Percentiles rank a stretch among this genome's conserved stretches.
Evolutionary conservation across 495 filamentous ascomycete species (phyloP).

Genomic region (Parathielavia appendiculata): DNA sequence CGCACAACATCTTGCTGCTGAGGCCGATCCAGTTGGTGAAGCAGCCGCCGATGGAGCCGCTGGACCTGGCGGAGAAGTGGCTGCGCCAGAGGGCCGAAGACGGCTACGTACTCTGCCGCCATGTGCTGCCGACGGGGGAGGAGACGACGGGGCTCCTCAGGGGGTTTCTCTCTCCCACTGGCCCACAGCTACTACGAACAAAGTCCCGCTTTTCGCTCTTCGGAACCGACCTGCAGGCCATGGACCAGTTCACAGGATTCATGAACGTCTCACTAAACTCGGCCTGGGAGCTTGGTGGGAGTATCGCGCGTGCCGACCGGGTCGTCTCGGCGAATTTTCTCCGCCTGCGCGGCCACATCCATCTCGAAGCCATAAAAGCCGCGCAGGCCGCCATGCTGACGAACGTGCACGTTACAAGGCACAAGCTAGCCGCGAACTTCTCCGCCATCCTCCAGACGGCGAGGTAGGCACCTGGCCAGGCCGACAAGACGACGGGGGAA

Average conservation of each 20-base stretch:
- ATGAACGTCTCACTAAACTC: constrained; percentile 47
- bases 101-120: too few relatives aligned
- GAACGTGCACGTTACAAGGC: too few relatives aligned
- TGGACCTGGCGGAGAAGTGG: too few relatives aligned
- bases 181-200: constrained; percentile 19
- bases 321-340: constrained; percentile 27
- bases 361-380: constrained; percentile 1
- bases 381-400: background rate
- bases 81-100: background rate
- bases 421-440: too few relatives aligned
- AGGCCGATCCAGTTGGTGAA: too few relatives aligned
- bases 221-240: constrained; percentile 38
- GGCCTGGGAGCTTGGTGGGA: constrained; percentile 46
- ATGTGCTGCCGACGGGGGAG: constrained; percentile 43
- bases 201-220: constrained; percentile 25
- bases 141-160: constrained; percentile 36
- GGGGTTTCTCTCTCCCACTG: constrained; percentile 37
- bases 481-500: too few relatives aligned
- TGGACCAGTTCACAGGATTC: constrained; percentile 43
- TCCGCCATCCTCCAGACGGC: too few relatives aligned
- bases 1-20: too few relatives aligned
- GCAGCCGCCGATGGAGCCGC: too few relatives aligned
- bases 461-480: too few relatives aligned
- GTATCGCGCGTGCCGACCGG: constrained; percentile 31
- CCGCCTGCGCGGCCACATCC: constrained; percentile 24